Conservation (phyloP, 352 stramenopile genomes). For the Thalassiosira hispida region DNA sequence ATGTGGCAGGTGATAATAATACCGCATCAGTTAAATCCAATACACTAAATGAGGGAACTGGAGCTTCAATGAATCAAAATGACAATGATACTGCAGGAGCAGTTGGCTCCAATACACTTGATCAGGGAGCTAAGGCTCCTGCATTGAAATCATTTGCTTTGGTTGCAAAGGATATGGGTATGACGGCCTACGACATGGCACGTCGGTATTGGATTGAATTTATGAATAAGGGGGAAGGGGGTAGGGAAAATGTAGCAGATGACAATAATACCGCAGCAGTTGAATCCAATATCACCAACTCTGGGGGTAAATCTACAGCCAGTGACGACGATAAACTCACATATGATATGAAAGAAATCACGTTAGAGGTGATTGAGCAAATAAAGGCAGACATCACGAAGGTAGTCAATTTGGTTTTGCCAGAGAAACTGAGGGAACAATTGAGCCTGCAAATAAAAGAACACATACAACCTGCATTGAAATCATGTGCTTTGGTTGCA, state of each 20-base stretch:
- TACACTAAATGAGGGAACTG: not conserved
- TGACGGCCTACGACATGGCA: conserved; percentile 27
- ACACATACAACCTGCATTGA: conserved; percentile 28
- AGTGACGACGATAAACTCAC: conserved; percentile 11
- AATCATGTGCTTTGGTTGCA: conserved; percentile 27
- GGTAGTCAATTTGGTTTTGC: conserved; percentile 43
- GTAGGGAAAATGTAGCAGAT: too few relatives aligned
- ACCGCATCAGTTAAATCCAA: too few relatives aligned
- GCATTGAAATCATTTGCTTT: conserved; percentile 21
- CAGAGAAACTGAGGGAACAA: conserved; percentile 19
- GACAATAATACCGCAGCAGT: not conserved
- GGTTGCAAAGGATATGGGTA: conserved; percentile 35
- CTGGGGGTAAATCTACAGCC: not conserved
- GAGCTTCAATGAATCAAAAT: too few relatives aligned
- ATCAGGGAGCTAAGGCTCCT: conserved; percentile 4
- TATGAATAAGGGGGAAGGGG: conserved; percentile 6
- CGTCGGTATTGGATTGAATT: conserved; percentile 36
- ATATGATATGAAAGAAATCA: conserved; percentile 39
- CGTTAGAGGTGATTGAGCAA: conserved; percentile 38
- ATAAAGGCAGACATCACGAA: conserved; percentile 45
- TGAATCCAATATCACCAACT: conserved; percentile 2
- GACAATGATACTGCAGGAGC: conserved; percentile 33
- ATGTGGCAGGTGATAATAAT: not conserved
- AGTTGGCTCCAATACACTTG: conserved; percentile 36
- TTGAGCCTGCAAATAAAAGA: conserved; percentile 16